These are phyloP conservation scores for Gaultheria prostrata DNA, from an alignment of 148 eudicot species.

Conservation along the genomic window DNA sequence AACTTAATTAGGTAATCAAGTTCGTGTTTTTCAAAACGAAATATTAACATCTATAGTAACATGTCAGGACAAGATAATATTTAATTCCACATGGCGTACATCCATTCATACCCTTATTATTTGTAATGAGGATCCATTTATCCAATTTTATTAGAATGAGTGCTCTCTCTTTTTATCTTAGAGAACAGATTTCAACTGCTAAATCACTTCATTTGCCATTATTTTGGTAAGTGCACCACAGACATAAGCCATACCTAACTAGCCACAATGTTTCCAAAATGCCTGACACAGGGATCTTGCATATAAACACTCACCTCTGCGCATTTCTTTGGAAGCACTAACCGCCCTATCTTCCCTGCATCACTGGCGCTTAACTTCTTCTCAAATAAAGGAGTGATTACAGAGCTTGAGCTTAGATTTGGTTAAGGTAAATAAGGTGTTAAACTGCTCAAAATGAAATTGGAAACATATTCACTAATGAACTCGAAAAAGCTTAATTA, in stretches of 20 bases:
- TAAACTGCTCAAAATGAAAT: constrained; percentile 9
- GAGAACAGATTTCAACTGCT: not conserved
- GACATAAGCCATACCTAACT: not conserved
- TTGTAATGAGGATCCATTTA: not conserved
- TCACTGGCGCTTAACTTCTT: constrained; percentile 81
- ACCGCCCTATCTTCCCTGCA: constrained; percentile 63
- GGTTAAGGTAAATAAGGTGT: constrained; percentile 43
- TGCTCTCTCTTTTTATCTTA: not conserved
- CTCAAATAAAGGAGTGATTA: constrained; percentile 64
- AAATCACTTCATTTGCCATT: not conserved
- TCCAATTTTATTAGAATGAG: not conserved
- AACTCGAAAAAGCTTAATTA: no score
- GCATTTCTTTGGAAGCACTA: constrained; percentile 74
- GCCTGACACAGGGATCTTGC: not conserved
- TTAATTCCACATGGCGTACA: no score
- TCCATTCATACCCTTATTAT: no score
- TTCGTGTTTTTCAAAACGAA: no score
- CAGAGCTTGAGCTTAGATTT: constrained; percentile 40
- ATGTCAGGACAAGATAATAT: no score
- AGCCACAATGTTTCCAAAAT: not conserved
- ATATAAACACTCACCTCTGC: constrained; percentile 58
- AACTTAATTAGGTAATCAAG: no score
- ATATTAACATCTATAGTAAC: no score
- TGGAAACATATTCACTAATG: not conserved
- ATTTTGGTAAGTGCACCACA: not conserved